Percentiles rank a stretch among this genome's conserved stretches.
phyloP scores from a whole-genome alignment of 306 rosid genomes.

The Ochetophila trinervis region DNA sequence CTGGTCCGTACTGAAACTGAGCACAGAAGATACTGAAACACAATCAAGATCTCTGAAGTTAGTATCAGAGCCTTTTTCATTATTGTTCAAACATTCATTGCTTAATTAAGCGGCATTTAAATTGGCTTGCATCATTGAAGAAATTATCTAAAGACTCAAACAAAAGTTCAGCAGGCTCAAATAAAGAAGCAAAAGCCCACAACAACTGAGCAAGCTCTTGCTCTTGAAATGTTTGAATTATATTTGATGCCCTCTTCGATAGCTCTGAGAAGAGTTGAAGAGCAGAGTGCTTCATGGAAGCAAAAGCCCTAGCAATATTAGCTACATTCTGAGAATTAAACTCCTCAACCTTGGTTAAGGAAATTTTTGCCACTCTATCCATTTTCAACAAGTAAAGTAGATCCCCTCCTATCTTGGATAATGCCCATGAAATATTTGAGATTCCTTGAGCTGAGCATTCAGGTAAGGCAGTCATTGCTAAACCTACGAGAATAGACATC shows the following conservation, averaged over 20 bases:
- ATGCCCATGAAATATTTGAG: too few relatives aligned
- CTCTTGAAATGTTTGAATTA: slow-evolving; percentile 72
- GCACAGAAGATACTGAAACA: slow-evolving; percentile 39
- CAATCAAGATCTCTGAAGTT: slow-evolving; percentile 29
- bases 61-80: slow-evolving; percentile 29
- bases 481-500: too few relatives aligned
- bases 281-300: slow-evolving; percentile 90
- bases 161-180: slow-evolving; percentile 56
- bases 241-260: slow-evolving; percentile 57
- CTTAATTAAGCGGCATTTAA: slow-evolving; percentile 33
- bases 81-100: slow-evolving; percentile 22
- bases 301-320: slow-evolving; percentile 85
- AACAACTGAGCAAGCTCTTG: slow-evolving; percentile 91
- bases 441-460: too few relatives aligned
- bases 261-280: slow-evolving; percentile 66
- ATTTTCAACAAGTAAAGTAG: too few relatives aligned
- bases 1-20: slow-evolving; percentile 64
- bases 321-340: slow-evolving; percentile 97
- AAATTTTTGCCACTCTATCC: too few relatives aligned
- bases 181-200: slow-evolving; percentile 91
- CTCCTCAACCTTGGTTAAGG: too few relatives aligned
- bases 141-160: slow-evolving; percentile 63
- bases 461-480: too few relatives aligned
- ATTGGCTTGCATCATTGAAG: slow-evolving; percentile 43
- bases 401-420: too few relatives aligned